Evolutionary conservation across 2,329 filamentous ascomycete species (phyloP), one percentile per base, ranked within the genome.

Genomic region (Botrytis squamosa): DNA sequence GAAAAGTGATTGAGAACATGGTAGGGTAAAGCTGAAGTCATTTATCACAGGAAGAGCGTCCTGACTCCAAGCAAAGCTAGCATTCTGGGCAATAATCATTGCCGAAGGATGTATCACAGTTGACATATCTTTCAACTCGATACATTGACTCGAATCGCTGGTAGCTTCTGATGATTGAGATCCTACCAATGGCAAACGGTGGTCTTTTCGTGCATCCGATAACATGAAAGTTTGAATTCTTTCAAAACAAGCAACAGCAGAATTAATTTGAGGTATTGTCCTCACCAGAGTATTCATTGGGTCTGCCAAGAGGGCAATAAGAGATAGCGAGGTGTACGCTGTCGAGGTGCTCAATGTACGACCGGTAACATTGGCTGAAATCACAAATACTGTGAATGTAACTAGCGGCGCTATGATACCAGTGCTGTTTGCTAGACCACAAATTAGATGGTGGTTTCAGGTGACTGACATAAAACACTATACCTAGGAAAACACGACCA

Each of bases 311-410:
- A 86, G 77, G 1, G 82, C 77, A 22, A 85, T 82, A 22, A 84
- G 81, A 0, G 84, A 84, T 1, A 85, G 72, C 0, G 82, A 82
- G 0, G 85, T 84, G 64, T 85, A 86, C n/a, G 85, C 78, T 74
- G 44, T 78, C 14, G 77, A 75, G n/a, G 76, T 76, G 40, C 76
- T 74, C 18, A 80, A 57, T 60, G 76, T 80, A 60, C 80, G 74
- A 16, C 78, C 80, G 4, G 81, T 81, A 12, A 73, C 71, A 1
- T 77, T 76, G 5, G 81, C 75, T 9, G 79, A 76, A 3, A 81
- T 78, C 20, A 83, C 80, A 69, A 81, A 84, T 25, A 85, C 74
- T 7, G 80, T 80, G 75, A 85, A 85, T 1, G 84, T 84, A 6
- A 79, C 78, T 2, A 84, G 78, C 5, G 84, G 83, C 0, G 83